Evolutionary conservation across 2,329 filamentous ascomycete genomes (phyloP).

Genomic region (Colletotrichum theobromicola): DNA sequence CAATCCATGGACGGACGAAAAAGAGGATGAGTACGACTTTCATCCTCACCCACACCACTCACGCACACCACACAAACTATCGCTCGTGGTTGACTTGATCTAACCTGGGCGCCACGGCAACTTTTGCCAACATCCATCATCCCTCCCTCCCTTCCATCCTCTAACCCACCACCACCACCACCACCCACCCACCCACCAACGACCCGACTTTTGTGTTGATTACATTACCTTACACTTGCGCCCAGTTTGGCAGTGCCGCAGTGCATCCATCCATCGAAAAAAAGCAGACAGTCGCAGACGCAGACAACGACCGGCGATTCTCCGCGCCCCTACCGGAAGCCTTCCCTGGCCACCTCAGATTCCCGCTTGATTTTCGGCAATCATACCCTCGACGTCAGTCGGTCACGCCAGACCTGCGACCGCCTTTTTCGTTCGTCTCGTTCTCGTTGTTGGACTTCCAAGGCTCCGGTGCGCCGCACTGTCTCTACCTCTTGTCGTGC

Average conservation of each 20-base stretch:
- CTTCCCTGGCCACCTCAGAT: not conserved
- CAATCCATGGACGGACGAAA: not conserved
- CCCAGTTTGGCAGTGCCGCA: not conserved
- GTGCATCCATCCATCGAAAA: not conserved
- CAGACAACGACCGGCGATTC: not conserved
- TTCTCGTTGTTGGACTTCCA: not conserved
- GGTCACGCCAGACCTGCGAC: not conserved
- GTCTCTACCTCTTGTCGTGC: conserved; percentile 2
- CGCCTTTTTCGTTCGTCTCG: not conserved
- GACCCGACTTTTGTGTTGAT: not conserved
- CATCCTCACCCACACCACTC: not conserved
- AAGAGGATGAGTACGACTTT: not conserved
- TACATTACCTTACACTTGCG: not conserved
- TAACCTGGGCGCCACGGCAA: not conserved
- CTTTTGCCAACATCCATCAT: not conserved
- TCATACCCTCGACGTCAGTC: conserved; percentile 1
- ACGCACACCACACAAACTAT: not conserved
- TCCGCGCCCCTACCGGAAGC: not conserved
- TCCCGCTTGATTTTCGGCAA: conserved; percentile 2
- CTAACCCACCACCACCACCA: not conserved
- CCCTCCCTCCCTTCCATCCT: not conserved
- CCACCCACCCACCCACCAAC: not conserved
- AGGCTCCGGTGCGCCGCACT: not conserved
- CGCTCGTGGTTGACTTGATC: not conserved
- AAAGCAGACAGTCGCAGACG: not conserved